phyloP scores from a whole-genome alignment of 768 basidiomycete genomes.

The Coprinopsis strossmayeri region DNA sequence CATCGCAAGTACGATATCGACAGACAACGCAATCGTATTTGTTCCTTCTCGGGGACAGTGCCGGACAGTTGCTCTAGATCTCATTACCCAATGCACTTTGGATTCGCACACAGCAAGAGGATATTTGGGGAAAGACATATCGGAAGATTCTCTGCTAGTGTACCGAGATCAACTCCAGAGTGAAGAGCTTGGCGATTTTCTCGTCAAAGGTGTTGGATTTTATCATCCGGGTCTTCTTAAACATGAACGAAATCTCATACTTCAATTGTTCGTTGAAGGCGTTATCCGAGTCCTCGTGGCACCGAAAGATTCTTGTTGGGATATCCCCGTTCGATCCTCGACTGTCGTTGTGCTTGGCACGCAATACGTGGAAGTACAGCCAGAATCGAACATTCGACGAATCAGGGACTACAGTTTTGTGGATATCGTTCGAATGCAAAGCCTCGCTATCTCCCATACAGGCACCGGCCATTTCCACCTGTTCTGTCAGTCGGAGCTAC shows the following conservation, averaged over 20 bases:
- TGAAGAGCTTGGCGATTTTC: constrained; percentile 54
- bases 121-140: constrained; percentile 49
- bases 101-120: constrained; percentile 63
- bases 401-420: constrained; percentile 73
- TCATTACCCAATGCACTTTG: constrained; percentile 83
- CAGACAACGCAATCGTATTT: constrained; percentile 67
- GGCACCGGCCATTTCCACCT: constrained; percentile 66
- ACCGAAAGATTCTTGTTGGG: constrained; percentile 84
- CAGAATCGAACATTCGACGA: constrained; percentile 50
- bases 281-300: constrained; percentile 75
- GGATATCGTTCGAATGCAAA: constrained; percentile 90
- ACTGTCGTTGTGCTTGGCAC: constrained; percentile 90
- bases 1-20: constrained; percentile 41
- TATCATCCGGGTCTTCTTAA: constrained; percentile 69
- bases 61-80: constrained; percentile 63
- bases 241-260: constrained; percentile 61
- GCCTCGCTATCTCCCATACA: constrained; percentile 65
- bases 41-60: constrained; percentile 84
- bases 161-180: constrained; percentile 58
- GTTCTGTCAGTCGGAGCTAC: constrained; percentile 85
- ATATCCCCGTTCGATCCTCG: constrained; percentile 74
- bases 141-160: constrained; percentile 51
- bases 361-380: constrained; percentile 61
- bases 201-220: constrained; percentile 84
- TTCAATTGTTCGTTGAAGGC: constrained; percentile 79